Conservation (phyloP, 2,329 filamentous ascomycete species). For the Beauveria pseudobassiana region DNA sequence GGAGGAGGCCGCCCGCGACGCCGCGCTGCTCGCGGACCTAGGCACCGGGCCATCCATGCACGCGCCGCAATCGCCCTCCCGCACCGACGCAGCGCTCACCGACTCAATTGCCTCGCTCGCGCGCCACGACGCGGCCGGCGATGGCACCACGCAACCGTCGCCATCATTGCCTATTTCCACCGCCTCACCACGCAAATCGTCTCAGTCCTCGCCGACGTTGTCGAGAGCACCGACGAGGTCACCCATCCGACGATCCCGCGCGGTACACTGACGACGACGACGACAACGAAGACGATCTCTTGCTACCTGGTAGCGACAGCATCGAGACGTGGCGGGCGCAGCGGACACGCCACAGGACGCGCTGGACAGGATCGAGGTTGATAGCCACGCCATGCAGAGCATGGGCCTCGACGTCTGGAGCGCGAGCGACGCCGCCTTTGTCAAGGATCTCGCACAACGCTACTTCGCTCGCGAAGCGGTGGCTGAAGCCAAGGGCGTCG, state of each 20-base stretch:
- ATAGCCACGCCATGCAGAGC: slow-evolving; percentile 55
- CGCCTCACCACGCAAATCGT: slow-evolving; percentile 62
- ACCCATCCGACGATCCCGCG: slow-evolving; percentile 21
- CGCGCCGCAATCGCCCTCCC: slow-evolving; percentile 25
- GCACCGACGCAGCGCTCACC: slow-evolving; percentile 24
- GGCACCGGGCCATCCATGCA: slow-evolving; percentile 22
- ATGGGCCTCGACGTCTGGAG: slow-evolving; percentile 80
- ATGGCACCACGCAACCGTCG: slow-evolving; percentile 39
- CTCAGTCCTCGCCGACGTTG: slow-evolving; percentile 52
- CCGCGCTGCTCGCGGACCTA: slow-evolving; percentile 47
- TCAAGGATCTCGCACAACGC: slow-evolving; percentile 50
- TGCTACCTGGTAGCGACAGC: slow-evolving; percentile 20
- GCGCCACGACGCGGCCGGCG: slow-evolving; percentile 24
- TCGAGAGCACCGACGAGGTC: slow-evolving; percentile 41
- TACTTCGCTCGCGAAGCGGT: slow-evolving; percentile 60
- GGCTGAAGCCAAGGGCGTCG: slow-evolving; percentile 61
- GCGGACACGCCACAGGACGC: background rate
- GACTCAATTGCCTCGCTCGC: slow-evolving; percentile 40
- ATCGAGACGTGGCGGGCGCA: slow-evolving; percentile 18
- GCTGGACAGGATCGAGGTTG: slow-evolving; percentile 41
- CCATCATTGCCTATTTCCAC: slow-evolving; percentile 76
- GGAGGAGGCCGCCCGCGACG: slow-evolving; percentile 49
- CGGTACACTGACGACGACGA: slow-evolving; percentile 19
- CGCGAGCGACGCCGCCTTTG: slow-evolving; percentile 59
- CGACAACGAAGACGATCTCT: slow-evolving; percentile 26